Percentiles rank a stretch among this genome's conserved stretches.
phyloP scores from a whole-genome alignment of 106 monocot genomes.

The Allium fistulosum region DNA sequence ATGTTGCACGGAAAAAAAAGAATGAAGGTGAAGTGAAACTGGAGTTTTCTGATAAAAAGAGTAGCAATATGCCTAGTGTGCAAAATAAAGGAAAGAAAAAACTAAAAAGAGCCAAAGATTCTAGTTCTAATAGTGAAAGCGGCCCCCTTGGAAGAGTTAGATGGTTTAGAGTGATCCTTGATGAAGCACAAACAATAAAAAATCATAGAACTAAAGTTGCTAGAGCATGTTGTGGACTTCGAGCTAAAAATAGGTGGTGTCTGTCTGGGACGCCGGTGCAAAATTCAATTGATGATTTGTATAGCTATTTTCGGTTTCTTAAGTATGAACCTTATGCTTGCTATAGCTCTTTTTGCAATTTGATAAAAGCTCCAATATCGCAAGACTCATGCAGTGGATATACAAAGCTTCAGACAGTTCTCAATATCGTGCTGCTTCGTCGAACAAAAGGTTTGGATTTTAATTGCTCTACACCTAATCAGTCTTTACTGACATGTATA shows the following conservation, averaged over 20 bases:
- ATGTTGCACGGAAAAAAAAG: no score
- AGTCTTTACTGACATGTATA: no score
- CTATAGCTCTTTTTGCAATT: constrained; percentile 56
- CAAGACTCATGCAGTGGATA: constrained; percentile 60
- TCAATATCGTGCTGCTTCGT: constrained; percentile 64
- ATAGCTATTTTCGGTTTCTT: constrained; percentile 87
- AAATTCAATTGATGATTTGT: constrained; percentile 87
- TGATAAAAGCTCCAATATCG: constrained; percentile 65
- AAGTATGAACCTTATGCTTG: constrained; percentile 75
- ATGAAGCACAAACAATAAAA: constrained; percentile 97
- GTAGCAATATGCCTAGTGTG: constrained; percentile 43
- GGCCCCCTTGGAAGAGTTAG: constrained; percentile 83
- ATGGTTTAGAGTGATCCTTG: constrained; percentile 89
- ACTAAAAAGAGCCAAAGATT: constrained; percentile 32
- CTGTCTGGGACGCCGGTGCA: constrained; percentile 97
- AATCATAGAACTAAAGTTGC: constrained; percentile 87
- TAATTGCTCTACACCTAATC: no score
- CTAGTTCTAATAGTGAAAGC: constrained; percentile 32
- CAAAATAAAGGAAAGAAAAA: constrained; percentile 44
- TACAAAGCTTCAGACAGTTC: constrained; percentile 78
- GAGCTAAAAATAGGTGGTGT: constrained; percentile 94
- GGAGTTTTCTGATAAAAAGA: constrained; percentile 41
- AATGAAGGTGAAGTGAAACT: no score
- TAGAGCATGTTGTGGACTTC: constrained; percentile 76
- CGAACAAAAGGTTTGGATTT: constrained; percentile 73